Evolutionary conservation across 2,329 filamentous ascomycete genomes (phyloP).

Genomic region (Ceratocystis eucalypticola): DNA sequence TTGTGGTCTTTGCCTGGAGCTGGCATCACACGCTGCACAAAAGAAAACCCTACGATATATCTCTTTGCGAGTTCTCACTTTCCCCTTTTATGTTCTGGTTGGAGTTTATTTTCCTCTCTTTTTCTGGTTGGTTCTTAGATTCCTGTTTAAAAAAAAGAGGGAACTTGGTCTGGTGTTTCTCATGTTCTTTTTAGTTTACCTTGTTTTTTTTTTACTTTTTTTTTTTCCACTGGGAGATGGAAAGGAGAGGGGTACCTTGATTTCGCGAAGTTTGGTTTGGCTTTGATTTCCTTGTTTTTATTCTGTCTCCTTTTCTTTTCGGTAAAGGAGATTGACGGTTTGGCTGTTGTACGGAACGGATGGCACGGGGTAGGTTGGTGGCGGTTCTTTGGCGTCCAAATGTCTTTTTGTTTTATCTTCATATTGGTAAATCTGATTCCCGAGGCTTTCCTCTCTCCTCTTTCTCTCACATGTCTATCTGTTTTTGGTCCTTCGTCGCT

Average conservation of each 20-base stretch:
- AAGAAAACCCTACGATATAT: slow-evolving; percentile 2
- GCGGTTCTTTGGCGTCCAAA: slow-evolving; percentile 10
- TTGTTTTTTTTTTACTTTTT: not conserved
- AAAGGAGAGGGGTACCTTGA: not conserved
- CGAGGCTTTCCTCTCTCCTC: slow-evolving; percentile 3
- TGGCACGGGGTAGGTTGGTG: not conserved
- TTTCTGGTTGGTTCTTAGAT: slow-evolving; percentile 6
- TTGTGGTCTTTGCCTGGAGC: slow-evolving; percentile 6
- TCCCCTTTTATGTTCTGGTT: not conserved
- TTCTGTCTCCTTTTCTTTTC: slow-evolving; percentile 5
- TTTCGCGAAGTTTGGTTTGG: too few relatives aligned
- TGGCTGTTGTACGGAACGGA: not conserved
- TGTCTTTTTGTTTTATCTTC: slow-evolving; percentile 3
- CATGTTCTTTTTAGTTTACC: not conserved
- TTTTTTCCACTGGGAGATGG: not conserved
- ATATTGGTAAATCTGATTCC: slow-evolving; percentile 1
- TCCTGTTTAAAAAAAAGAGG: slow-evolving; percentile 6
- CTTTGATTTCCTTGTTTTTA: not conserved
- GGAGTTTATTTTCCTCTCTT: not conserved
- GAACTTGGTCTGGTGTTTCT: slow-evolving; percentile 1
- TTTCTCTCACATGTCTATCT: not conserved
- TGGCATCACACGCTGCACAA: slow-evolving; percentile 1
- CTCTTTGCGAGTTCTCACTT: slow-evolving; percentile 10
- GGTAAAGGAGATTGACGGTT: not conserved
- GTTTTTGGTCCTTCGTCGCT: not conserved